Conservation (phyloP, 129 eudicot genomes). For the Lactuca saligna region DNA sequence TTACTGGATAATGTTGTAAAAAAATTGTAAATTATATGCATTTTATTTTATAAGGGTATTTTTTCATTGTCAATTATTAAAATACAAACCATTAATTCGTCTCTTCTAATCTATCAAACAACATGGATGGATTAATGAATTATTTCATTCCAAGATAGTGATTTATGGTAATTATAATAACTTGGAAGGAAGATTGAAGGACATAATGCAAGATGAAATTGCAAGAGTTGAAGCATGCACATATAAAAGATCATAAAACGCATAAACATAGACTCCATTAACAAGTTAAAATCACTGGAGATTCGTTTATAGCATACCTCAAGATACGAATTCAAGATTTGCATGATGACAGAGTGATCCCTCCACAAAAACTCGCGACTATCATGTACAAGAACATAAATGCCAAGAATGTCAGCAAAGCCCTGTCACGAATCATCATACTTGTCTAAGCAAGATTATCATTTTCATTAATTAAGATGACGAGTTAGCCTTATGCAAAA, state of each 20-base stretch:
- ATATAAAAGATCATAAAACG: neutral
- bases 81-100: too few relatives aligned
- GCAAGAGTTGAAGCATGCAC: neutral
- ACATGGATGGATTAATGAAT: too few relatives aligned
- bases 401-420: conserved; percentile 74
- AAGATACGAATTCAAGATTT: conserved; percentile 47
- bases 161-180: too few relatives aligned
- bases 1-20: too few relatives aligned
- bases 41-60: too few relatives aligned
- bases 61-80: too few relatives aligned
- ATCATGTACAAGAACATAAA: conserved; percentile 73
- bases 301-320: conserved; percentile 13
- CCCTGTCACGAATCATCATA: conserved; percentile 45
- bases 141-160: too few relatives aligned
- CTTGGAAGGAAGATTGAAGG: neutral
- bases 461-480: neutral
- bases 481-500: neutral
- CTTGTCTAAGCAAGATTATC: neutral
- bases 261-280: neutral
- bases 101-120: too few relatives aligned
- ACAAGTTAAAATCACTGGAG: conserved; percentile 20
- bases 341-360: conserved; percentile 85
- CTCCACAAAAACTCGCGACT: conserved; percentile 92
- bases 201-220: neutral
- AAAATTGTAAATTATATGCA: too few relatives aligned